A percentile compares a stretch with the other conserved stretches of the same genome.
These are phyloP conservation scores for Stachybotrys chartarum DNA, from an alignment of 2,329 filamentous ascomycete genomes.

Conservation along the genomic window DNA sequence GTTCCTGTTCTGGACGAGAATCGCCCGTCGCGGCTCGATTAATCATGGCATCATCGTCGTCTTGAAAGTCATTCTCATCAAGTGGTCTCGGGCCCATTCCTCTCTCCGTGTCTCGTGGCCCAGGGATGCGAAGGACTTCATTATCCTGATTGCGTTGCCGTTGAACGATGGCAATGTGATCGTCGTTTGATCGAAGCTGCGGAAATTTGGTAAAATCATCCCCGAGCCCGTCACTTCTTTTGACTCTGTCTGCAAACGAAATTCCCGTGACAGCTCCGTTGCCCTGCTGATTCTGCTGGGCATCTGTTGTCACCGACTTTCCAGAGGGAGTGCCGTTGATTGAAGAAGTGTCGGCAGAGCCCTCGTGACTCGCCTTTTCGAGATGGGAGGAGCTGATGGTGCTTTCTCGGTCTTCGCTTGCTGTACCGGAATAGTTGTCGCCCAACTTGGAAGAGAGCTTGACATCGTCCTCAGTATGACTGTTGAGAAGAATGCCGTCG, in stretches of 20 bases:
- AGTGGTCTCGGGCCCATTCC: conserved; percentile 62
- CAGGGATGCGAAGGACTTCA: conserved; percentile 78
- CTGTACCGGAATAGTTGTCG: conserved; percentile 30
- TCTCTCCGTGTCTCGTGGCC: conserved; percentile 81
- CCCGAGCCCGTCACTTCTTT: conserved; percentile 47
- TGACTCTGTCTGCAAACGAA: conserved; percentile 62
- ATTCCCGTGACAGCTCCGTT: conserved; percentile 34
- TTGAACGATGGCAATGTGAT: conserved; percentile 83
- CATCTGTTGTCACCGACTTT: conserved; percentile 1
- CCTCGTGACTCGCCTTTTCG: not conserved
- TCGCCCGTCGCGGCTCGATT: conserved; percentile 16
- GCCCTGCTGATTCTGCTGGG: conserved; percentile 4
- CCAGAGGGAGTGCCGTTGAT: not conserved
- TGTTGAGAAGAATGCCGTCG: conserved; percentile 47
- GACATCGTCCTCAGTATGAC: conserved; percentile 23
- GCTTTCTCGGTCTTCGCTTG: conserved; percentile 18
- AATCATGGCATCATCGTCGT: conserved; percentile 22
- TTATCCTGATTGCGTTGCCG: conserved; percentile 72
- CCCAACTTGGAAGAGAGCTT: conserved; percentile 17
- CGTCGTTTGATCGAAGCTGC: conserved; percentile 54
- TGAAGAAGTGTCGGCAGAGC: not conserved
- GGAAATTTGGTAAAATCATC: conserved; percentile 38
- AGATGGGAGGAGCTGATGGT: not conserved
- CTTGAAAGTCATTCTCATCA: conserved; percentile 27
- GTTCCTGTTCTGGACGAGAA: conserved; percentile 14